Evolutionary conservation across 768 basidiomycete species (phyloP).

Genomic region (Russula sp.): DNA sequence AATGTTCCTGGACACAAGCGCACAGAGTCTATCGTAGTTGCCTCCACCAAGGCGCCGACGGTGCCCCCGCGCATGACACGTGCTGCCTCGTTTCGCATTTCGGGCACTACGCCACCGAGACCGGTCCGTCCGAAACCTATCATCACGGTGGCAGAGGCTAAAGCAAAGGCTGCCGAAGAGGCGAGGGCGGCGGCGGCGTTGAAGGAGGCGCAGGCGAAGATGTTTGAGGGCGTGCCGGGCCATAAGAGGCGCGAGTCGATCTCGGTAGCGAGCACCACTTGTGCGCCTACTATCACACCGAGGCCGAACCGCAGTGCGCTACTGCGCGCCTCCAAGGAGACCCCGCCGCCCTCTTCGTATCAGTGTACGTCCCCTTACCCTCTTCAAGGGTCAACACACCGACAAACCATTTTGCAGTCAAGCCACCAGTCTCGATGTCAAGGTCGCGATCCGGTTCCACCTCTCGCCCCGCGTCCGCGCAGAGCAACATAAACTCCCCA

Average conservation of each 20-base stretch:
- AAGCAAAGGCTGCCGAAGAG: constrained; percentile 30
- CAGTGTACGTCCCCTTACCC: constrained; percentile 15
- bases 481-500: constrained; percentile 4
- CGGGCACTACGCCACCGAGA: constrained; percentile 41
- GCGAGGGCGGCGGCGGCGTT: constrained; percentile 29
- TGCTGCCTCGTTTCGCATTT: constrained; percentile 65
- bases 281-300: constrained; percentile 39
- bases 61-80: constrained; percentile 73
- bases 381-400: too few relatives aligned
- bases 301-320: constrained; percentile 41
- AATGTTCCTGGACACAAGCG: constrained; percentile 84
- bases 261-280: constrained; percentile 49
- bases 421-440: not conserved
- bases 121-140: constrained; percentile 15
- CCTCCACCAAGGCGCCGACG: constrained; percentile 65
- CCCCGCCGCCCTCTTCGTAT: constrained; percentile 33
- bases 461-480: constrained; percentile 13
- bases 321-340: constrained; percentile 38
- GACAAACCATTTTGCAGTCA: constrained; percentile 5
- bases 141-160: constrained; percentile 17
- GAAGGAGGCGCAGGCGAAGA: constrained; percentile 32
- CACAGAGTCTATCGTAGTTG: constrained; percentile 56
- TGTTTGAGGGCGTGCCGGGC: constrained; percentile 78
- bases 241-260: constrained; percentile 78
- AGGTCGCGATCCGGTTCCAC: constrained; percentile 12